Conservation (phyloP, 352 stramenopile species). For the Globisporangium paddicum region DNA sequence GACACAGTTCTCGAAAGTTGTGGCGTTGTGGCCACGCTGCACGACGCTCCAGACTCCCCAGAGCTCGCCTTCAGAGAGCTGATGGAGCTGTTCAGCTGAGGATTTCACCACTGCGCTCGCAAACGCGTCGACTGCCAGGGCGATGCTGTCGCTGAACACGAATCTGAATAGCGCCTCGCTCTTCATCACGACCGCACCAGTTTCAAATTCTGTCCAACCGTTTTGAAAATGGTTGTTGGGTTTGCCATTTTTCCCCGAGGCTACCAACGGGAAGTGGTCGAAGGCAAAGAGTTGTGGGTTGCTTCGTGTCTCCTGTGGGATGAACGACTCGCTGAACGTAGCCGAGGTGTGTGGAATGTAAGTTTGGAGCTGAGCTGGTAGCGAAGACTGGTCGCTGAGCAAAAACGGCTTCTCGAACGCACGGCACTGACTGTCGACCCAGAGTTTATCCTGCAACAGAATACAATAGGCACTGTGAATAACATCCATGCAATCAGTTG, state of each 20-base stretch:
- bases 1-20: slow-evolving; percentile 12
- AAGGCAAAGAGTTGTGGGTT: slow-evolving; percentile 13
- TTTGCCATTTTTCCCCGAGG: neutral
- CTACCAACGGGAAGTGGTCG: slow-evolving; percentile 14
- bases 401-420: slow-evolving; percentile 19
- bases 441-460: slow-evolving; percentile 8
- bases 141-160: slow-evolving; percentile 5
- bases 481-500: neutral
- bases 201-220: slow-evolving; percentile 10
- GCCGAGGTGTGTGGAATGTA: slow-evolving; percentile 17
- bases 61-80: neutral
- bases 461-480: neutral
- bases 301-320: slow-evolving; percentile 4
- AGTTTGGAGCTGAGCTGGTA: neutral
- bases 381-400: neutral
- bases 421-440: slow-evolving; percentile 21
- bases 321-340: slow-evolving; percentile 16
- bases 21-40: slow-evolving; percentile 13
- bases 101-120: neutral
- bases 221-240: neutral
- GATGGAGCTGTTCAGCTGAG: neutral
- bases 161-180: slow-evolving; percentile 1
- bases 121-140: slow-evolving; percentile 4
- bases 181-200: neutral
- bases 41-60: slow-evolving; percentile 18